Evolutionary conservation across 441 rosid genomes (phyloP).

Genomic region (Croton laevigatus): DNA sequence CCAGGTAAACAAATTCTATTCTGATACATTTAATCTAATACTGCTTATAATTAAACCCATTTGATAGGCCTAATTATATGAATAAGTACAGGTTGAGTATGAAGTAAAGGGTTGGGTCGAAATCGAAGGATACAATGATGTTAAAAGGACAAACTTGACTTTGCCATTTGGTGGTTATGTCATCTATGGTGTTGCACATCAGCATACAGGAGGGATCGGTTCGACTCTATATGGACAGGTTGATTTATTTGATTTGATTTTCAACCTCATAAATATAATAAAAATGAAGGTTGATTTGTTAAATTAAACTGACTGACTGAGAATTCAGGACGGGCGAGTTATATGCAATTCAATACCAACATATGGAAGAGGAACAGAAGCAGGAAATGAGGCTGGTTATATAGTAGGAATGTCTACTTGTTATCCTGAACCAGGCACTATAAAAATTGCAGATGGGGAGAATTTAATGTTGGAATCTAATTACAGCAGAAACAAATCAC

Average conservation of each 20-base stretch:
- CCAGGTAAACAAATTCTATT: conserved; percentile 33
- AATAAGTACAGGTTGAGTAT: conserved; percentile 55
- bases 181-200: conserved; percentile 77
- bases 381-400: conserved; percentile 86
- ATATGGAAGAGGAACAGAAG: conserved; percentile 69
- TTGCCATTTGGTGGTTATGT: conserved; percentile 70
- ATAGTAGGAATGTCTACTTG: conserved; percentile 90
- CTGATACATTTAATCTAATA: too few relatives aligned
- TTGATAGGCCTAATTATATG: too few relatives aligned
- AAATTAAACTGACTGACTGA: neutral
- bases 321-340: conserved; percentile 51
- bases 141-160: conserved; percentile 47
- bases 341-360: conserved; percentile 57
- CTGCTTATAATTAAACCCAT: neutral
- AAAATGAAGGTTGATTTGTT: too few relatives aligned
- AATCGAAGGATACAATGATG: conserved; percentile 39
- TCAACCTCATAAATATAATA: neutral
- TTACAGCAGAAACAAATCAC: conserved; percentile 46
- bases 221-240: conserved; percentile 71
- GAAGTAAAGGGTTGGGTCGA: conserved; percentile 48
- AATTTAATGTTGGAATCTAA: conserved; percentile 57
- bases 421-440: conserved; percentile 63
- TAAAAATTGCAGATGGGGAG: conserved; percentile 56
- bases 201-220: conserved; percentile 72
- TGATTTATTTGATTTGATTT: conserved; percentile 25